Conservation (phyloP, 2,329 filamentous ascomycete species). For the Fusarium sarcochroum region DNA sequence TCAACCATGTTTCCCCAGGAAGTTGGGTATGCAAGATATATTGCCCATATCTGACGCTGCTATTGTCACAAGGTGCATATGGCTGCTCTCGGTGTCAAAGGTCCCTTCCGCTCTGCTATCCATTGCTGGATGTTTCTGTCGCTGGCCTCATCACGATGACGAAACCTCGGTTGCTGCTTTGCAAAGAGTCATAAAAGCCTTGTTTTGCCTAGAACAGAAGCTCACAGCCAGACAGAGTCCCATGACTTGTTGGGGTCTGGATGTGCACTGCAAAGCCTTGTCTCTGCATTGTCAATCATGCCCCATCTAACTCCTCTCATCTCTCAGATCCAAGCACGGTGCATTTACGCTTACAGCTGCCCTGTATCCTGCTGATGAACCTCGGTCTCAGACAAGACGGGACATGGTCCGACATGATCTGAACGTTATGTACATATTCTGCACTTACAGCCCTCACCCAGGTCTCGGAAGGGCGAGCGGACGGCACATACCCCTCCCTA, state of each 20-base stretch:
- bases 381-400: slow-evolving; percentile 30
- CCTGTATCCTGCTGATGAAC: slow-evolving; percentile 23
- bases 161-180: slow-evolving; percentile 1
- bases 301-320: slow-evolving; percentile 24
- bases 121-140: not conserved
- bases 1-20: slow-evolving; percentile 24
- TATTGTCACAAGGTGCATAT: slow-evolving; percentile 17
- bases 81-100: slow-evolving; percentile 2
- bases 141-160: slow-evolving; percentile 12
- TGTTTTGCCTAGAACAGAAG: not conserved
- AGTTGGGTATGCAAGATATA: slow-evolving; percentile 45
- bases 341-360: slow-evolving; percentile 3
- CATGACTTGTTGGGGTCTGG: slow-evolving; percentile 30
- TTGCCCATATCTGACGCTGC: slow-evolving; percentile 26
- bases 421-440: slow-evolving; percentile 11
- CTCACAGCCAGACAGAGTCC: not conserved
- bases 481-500: slow-evolving; percentile 18
- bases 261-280: slow-evolving; percentile 26
- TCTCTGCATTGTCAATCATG: slow-evolving; percentile 26
- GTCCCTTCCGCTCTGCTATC: not conserved
- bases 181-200: not conserved
- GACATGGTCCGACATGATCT: slow-evolving; percentile 24
- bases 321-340: slow-evolving; percentile 28
- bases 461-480: slow-evolving; percentile 27
- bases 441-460: slow-evolving; percentile 5